These are phyloP conservation scores for Kregervanrija pseudodelftensis DNA, from an alignment of 805 yeast genomes.

Conservation along the genomic window DNA sequence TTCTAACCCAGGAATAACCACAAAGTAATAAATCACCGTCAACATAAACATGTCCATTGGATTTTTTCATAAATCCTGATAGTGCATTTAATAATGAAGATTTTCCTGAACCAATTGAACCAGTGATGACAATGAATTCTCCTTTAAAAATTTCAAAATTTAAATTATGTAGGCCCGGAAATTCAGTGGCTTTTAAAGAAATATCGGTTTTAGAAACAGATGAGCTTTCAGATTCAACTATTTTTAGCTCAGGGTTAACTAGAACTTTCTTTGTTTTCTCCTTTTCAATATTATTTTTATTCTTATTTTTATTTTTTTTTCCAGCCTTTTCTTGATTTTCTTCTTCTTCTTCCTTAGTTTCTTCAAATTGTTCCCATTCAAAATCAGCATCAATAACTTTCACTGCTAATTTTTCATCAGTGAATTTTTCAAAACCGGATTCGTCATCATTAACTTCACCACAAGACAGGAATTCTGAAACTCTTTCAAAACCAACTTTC, in stretches of 20 bases:
- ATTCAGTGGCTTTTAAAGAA: conserved; percentile 10
- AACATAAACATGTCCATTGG: conserved; percentile 42
- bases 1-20: conserved; percentile 83
- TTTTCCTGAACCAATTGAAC: conserved; percentile 63
- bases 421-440: conserved; percentile 12
- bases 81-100: conserved; percentile 65
- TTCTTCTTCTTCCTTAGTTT: conserved; percentile 23
- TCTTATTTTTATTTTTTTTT: neutral
- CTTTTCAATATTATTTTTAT: neutral
- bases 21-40: conserved; percentile 46
- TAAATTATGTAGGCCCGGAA: conserved; percentile 44
- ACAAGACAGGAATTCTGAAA: conserved; percentile 41
- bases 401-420: conserved; percentile 34
- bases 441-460: conserved; percentile 33
- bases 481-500: conserved; percentile 50
- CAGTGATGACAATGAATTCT: conserved; percentile 72
- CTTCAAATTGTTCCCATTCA: conserved; percentile 53
- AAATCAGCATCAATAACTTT: conserved; percentile 50
- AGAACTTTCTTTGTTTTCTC: neutral
- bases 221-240: neutral
- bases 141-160: conserved; percentile 49
- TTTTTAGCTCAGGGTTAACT: neutral
- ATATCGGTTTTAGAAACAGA: neutral
- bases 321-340: neutral
- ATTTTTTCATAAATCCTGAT: conserved; percentile 63